Base-by-base conservation (phyloP, 2,329 filamentous ascomycete species). In the Fusarium acutatum region DNA sequence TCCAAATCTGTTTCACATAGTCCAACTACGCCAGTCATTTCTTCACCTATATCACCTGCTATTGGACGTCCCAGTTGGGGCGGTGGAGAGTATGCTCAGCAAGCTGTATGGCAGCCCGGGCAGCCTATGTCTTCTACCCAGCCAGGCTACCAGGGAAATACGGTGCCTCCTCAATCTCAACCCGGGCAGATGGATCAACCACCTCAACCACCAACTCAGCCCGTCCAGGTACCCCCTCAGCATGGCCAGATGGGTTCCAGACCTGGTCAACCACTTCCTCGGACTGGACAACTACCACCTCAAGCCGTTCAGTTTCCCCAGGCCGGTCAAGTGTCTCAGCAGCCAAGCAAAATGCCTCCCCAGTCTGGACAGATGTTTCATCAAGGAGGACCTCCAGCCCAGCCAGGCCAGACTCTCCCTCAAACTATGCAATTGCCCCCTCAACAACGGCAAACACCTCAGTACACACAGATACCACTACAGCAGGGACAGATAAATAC, bases 41-140 rank as follows among this genome's bases (percentile, higher is more conserved):
- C 64, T 38, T 67, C 75, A 5, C 67, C 64, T 49, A 66, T 70
- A 22, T 60, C 69, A 5, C 58, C 70, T 26, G 58, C n/a, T 40
- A 59, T 53, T 5, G 52, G 58, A 4, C 41, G 63, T 18, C 67
- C 67, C 12, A 62, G 56, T 22, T 77, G 75, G 75, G 69, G 71
- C 20, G 73, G 75, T 14, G 71, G 73, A 7, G 73, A 76, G 47
- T 77, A 75, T 40, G 44, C 71, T 4, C 61, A 75, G 37, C 71
- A 67, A 34, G 69, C 67, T 47, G 75, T 64, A 22, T 77, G 75
- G 75, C 75, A 77, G 22, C 71, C 75, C 13, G 75, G 73, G 6
- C 71, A 75, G 24, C 57, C 75, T 34, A 17, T 67, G 14, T n/a
- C 63, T 30, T 35, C 49, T 53, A 20, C 52, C 9, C 67, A 64